These are phyloP conservation scores for Candida orba DNA, from an alignment of 805 yeast species.

Conservation along the genomic window DNA sequence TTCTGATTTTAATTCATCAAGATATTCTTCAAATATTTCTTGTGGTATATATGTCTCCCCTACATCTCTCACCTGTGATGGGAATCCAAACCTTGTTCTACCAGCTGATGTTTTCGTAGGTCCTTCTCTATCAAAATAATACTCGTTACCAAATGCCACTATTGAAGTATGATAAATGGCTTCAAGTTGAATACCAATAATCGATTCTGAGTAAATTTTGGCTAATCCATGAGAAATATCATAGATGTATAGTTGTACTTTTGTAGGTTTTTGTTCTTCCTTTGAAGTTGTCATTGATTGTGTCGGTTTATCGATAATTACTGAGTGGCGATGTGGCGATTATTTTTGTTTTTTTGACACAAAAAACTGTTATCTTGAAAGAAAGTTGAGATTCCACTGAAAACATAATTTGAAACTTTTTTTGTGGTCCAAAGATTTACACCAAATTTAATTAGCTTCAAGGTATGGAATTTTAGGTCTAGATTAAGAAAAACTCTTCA, in stretches of 20 bases:
- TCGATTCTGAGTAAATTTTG: constrained; percentile 36
- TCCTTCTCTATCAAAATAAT: constrained; percentile 56
- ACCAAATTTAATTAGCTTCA: no score
- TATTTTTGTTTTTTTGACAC: no score
- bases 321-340: no score
- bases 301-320: background rate
- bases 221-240: constrained; percentile 62
- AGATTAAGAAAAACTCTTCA: no score
- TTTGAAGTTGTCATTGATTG: background rate
- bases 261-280: background rate
- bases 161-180: constrained; percentile 65
- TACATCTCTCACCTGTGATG: constrained; percentile 43
- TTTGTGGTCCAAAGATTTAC: no score
- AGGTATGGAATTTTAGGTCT: no score
- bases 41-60: constrained; percentile 46
- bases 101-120: constrained; percentile 39
- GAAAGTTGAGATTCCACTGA: no score
- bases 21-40: constrained; percentile 46
- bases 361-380: no score
- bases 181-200: constrained; percentile 48
- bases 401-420: no score
- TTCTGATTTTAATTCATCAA: constrained; percentile 41
- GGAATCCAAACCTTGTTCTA: constrained; percentile 50
- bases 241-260: constrained; percentile 35
- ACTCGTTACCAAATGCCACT: constrained; percentile 46